Evolutionary conservation across 257 asterid species (phyloP), one percentile per base, ranked within the genome.

Genomic region (Scutellaria baicalensis): DNA sequence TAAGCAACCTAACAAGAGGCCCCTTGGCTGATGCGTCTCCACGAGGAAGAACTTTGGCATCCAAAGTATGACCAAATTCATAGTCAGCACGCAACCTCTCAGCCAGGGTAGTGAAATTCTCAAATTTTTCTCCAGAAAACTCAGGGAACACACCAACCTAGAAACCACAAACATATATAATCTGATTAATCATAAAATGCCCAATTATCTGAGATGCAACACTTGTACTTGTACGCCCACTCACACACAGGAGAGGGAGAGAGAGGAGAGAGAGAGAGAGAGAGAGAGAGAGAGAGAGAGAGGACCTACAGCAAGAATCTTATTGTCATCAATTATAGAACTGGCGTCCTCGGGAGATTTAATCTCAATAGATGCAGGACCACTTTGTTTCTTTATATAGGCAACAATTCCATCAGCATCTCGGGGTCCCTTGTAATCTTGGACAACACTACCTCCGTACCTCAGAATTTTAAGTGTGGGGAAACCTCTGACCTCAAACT

Each of bases 61-160:
- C 88, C 65, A 64, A 71, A 70, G 95, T 78, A 78, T 88, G 95
- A 62, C 84, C 89, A 75, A 90, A 85, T 70, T 90, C 98, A 73
- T 79, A 88, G 73, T 90, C 93, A 64, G 90, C 78, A 55, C 97
- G 97, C 86, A 90, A 68, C 73, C 89, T 88, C 79, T 88, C 97
- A 45, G 97, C 93, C 70, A 90, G 68, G 62, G 90, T 79, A 3
- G 92, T 90, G 78, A 88, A 93, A 68, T 84, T 93, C 61, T 88
- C 97, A 77, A 74, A 93, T 82, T 88, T 83, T 67, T 93, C 98
- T 4, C 98, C 98, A 58, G 95, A 83, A 73, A 86, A 88, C 74
- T 88, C 96, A 0, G 97, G 96, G 77, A 90, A 93, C 40, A 93
- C 78, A 27, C 98, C 98, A 75, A 90, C 95, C 98, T 93, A 79